Conservation (phyloP, 2,329 filamentous ascomycete genomes). For the Alternaria alternata region DNA sequence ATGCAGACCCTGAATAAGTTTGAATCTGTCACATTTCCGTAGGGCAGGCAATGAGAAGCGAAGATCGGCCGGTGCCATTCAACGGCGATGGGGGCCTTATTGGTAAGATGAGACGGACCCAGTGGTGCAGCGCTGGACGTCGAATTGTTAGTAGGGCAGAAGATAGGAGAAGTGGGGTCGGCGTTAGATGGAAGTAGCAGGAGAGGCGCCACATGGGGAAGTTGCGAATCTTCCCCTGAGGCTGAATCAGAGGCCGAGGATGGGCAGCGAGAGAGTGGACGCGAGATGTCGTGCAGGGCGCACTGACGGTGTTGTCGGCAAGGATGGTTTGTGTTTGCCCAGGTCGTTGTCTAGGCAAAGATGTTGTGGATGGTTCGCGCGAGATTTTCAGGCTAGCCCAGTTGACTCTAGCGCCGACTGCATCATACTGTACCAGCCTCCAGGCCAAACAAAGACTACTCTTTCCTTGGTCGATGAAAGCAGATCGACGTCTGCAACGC, state of each 20-base stretch:
- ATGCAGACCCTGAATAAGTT: neutral
- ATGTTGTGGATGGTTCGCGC: conserved; percentile 22
- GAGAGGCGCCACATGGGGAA: neutral
- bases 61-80: neutral
- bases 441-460: conserved; percentile 39
- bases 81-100: neutral
- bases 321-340: conserved; percentile 19
- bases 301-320: conserved; percentile 20
- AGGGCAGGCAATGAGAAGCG: neutral
- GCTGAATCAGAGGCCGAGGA: neutral
- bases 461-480: conserved; percentile 29
- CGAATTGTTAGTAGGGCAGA: neutral
- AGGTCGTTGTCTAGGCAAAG: conserved; percentile 18
- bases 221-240: conserved; percentile 2
- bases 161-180: conserved; percentile 14
- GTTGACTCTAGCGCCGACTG: conserved; percentile 6
- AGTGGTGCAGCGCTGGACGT: neutral
- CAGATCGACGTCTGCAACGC: conserved; percentile 33
- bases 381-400: conserved; percentile 7
- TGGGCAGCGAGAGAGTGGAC: conserved; percentile 1
- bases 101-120: neutral
- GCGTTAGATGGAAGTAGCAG: conserved; percentile 7
- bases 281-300: conserved; percentile 17
- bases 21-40: neutral
- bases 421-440: conserved; percentile 35